These are phyloP conservation scores for Fomitopsis palustris DNA, from an alignment of 1,284 basidiomycete genomes.

Conservation along the genomic window DNA sequence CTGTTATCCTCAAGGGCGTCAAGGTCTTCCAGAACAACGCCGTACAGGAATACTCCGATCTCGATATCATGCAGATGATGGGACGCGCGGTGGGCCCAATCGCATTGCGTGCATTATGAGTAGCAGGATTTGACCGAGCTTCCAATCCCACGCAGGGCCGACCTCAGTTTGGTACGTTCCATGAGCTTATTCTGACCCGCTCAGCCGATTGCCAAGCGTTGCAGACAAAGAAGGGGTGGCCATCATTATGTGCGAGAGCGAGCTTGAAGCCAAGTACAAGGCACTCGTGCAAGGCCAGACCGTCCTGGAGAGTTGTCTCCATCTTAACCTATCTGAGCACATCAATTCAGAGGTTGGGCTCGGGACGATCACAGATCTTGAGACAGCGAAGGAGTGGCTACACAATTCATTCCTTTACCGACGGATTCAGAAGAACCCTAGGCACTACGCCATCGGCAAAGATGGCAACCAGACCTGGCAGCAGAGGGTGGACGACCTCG, in stretches of 20 bases:
- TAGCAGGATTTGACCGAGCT: neutral
- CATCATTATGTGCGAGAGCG: constrained; percentile 75
- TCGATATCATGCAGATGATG: constrained; percentile 85
- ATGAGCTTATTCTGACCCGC: neutral
- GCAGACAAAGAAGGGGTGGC: constrained; percentile 75
- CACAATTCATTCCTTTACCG: constrained; percentile 80
- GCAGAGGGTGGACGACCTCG: constrained; percentile 66
- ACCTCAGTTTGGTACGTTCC: constrained; percentile 79
- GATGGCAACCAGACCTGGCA: constrained; percentile 61
- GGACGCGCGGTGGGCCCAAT: constrained; percentile 64
- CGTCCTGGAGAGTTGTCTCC: constrained; percentile 80
- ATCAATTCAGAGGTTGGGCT: constrained; percentile 91
- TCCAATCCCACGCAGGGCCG: constrained; percentile 56
- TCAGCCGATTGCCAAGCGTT: constrained; percentile 12
- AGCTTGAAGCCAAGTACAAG: constrained; percentile 71
- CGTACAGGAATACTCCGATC: constrained; percentile 73
- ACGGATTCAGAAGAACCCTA: constrained; percentile 80
- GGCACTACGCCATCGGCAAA: constrained; percentile 67
- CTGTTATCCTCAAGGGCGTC: constrained; percentile 82
- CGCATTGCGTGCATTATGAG: neutral
- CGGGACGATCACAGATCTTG: constrained; percentile 68
- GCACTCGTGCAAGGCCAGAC: constrained; percentile 64
- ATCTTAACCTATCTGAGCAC: constrained; percentile 82
- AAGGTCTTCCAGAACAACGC: constrained; percentile 64
- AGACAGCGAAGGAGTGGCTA: constrained; percentile 77